Evolutionary conservation across 306 rosid genomes (phyloP), one percentile per base, ranked within the genome.

Genomic region (Gastrolobium bilobum): DNA sequence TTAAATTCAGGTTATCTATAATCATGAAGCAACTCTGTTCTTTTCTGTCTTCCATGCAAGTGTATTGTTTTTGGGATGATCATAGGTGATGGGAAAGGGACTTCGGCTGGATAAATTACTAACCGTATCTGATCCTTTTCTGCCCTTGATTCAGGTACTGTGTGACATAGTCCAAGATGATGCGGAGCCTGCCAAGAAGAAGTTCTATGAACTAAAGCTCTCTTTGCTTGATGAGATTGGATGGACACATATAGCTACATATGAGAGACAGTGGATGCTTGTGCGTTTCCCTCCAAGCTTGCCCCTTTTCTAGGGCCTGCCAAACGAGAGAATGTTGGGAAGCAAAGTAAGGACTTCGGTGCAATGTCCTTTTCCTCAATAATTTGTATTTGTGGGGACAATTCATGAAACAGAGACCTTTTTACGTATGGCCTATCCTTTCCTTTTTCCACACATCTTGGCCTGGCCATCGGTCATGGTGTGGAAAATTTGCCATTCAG

Each of bases 251-350:
- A 76, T 88, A 86, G 91, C 85, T 53, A 68, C 84, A 58, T 90
- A 91, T 43, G 99, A 92, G 86, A 86, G 83, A 66, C 89, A 91
- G 68, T 95, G 99, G 99, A 88, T 92, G 95, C 85, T 88, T 39
- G 96, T 92, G 53, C 97, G 97, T 66, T 95, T 95, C 78, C 99
- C 99, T 31, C 74, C 90, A 50, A 81, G 80, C 86, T 77, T 92
- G 75, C 97, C 99, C 64, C 91, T 85, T 56, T 95, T 95, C 61
- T 95, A 85, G 74, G 64, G 62, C 34, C 74, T 57, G 54, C 65
- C 48, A 20, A 62, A 7, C 10, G 15, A 40, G 20, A 33, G 4
- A 31, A 35, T 51, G 46, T 59, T 80, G 63, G 66, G 50, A 7
- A 33, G 76, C 65, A 48, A 42, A 59, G 73, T 6, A 11, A 35